Evolutionary conservation across 768 basidiomycete genomes (phyloP).

Genomic region (Trametes elegans): DNA sequence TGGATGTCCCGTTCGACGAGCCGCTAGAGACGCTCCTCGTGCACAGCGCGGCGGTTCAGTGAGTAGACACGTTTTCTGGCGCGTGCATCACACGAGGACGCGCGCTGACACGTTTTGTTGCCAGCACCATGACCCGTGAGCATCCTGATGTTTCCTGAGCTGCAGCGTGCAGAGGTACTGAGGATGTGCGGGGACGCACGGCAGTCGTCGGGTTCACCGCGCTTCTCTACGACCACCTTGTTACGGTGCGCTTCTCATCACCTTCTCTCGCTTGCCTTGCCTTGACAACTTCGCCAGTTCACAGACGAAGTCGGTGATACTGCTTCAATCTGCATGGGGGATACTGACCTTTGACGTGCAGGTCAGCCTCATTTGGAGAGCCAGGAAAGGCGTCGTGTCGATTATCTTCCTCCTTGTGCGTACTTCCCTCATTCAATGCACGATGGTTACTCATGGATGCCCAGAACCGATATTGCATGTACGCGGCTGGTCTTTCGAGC

Average conservation of each 20-base stretch:
- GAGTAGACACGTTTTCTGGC: constrained; percentile 14
- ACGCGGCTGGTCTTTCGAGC: not conserved
- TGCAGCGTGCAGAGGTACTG: not conserved
- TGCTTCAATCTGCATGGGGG: not conserved
- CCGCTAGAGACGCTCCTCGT: constrained; percentile 20
- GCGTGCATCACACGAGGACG: constrained; percentile 5
- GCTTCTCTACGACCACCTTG: constrained; percentile 28
- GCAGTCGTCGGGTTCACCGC: constrained; percentile 27
- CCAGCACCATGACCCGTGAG: constrained; percentile 27
- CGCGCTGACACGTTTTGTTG: constrained; percentile 19
- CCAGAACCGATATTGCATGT: constrained; percentile 32
- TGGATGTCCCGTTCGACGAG: constrained; percentile 19
- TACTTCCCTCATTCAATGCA: not conserved
- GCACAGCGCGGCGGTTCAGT: constrained; percentile 27
- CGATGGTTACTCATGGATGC: not conserved
- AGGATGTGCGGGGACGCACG: not conserved
- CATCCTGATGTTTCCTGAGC: not conserved
- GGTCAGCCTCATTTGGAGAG: constrained; percentile 26
- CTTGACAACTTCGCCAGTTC: constrained; percentile 16
- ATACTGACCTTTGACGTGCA: not conserved
- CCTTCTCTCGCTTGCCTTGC: not conserved
- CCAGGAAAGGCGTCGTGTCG: constrained; percentile 25
- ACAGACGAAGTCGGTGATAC: constrained; percentile 20
- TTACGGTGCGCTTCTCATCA: constrained; percentile 22
- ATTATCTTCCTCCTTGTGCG: constrained; percentile 28